Conservation (phyloP, 1,139 yeast genomes). For the Zygoascus meyerae region DNA sequence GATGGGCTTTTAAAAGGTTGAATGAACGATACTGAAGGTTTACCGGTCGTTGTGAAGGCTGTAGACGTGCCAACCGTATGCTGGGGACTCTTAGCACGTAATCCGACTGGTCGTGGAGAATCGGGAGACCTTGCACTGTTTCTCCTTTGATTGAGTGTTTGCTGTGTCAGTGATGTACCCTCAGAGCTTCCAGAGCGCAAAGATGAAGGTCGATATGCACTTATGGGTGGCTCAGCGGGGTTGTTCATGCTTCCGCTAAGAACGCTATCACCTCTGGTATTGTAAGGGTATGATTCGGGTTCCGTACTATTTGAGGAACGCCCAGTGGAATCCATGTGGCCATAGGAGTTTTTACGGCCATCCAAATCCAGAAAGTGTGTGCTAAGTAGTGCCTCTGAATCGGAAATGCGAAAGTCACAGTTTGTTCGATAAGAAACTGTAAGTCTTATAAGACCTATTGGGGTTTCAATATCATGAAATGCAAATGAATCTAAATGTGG, state of each 20-base stretch:
- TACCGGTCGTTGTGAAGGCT: neutral
- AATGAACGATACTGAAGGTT: conserved; percentile 26
- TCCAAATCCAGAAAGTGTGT: conserved; percentile 52
- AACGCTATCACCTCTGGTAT: no score
- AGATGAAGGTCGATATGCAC: conserved; percentile 5
- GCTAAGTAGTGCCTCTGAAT: conserved; percentile 58
- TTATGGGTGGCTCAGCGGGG: conserved; percentile 6
- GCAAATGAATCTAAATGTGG: conserved; percentile 54
- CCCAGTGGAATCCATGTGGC: neutral
- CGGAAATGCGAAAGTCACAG: conserved; percentile 59
- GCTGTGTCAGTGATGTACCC: neutral
- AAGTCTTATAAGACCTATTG: conserved; percentile 64
- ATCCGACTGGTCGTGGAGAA: conserved; percentile 4
- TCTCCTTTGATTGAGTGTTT: neutral
- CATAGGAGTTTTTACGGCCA: conserved; percentile 6
- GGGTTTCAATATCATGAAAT: conserved; percentile 66
- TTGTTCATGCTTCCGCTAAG: neutral
- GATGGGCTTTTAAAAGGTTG: conserved; percentile 38
- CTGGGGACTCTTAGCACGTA: conserved; percentile 1
- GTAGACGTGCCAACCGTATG: conserved; percentile 8
- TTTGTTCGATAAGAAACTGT: conserved; percentile 77
- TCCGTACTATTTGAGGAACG: neutral
- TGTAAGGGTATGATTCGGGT: neutral
- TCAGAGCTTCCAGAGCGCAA: conserved; percentile 7
- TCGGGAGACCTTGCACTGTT: conserved; percentile 5